phyloP scores from a whole-genome alignment of 495 filamentous ascomycete species.

The Hyaloscypha hepaticicola region DNA sequence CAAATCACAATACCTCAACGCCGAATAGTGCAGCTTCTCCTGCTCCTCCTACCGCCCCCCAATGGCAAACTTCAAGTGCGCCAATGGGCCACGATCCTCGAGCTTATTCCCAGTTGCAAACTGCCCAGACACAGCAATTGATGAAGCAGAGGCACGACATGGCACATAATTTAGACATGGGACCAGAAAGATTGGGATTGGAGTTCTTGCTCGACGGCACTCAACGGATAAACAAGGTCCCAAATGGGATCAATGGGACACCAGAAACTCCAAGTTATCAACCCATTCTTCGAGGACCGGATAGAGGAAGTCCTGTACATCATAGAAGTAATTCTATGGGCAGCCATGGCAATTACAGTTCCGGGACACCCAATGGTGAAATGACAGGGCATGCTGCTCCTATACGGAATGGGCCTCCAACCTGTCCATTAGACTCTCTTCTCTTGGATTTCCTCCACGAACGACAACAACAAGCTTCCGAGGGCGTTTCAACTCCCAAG shows the following conservation, averaged over 20 bases:
- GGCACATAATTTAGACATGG: constrained; percentile 56
- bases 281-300: constrained; percentile 31
- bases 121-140: constrained; percentile 29
- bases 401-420: constrained; percentile 59
- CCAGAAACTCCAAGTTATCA: constrained; percentile 36
- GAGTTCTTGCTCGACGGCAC: constrained; percentile 62
- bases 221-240: constrained; percentile 32
- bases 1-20: constrained; percentile 35
- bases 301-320: constrained; percentile 33
- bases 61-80: constrained; percentile 25
- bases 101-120: constrained; percentile 11
- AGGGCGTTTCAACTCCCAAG: constrained; percentile 57
- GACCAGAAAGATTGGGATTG: constrained; percentile 61
- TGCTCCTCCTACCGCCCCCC: constrained; percentile 3
- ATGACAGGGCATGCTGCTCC: constrained; percentile 40
- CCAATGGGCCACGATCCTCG: constrained; percentile 22
- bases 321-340: constrained; percentile 25
- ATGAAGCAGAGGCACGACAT: constrained; percentile 56
- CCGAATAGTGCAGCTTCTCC: constrained; percentile 41
- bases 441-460: constrained; percentile 75
- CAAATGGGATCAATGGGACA: constrained; percentile 27
- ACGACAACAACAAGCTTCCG: constrained; percentile 59
- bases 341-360: constrained; percentile 11
- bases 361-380: constrained; percentile 5
- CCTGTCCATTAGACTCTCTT: constrained; percentile 70